Evolutionary conservation across 2,329 filamentous ascomycete species (phyloP), one percentile per base, ranked within the genome.

Genomic region (Sarocladium oryzae): DNA sequence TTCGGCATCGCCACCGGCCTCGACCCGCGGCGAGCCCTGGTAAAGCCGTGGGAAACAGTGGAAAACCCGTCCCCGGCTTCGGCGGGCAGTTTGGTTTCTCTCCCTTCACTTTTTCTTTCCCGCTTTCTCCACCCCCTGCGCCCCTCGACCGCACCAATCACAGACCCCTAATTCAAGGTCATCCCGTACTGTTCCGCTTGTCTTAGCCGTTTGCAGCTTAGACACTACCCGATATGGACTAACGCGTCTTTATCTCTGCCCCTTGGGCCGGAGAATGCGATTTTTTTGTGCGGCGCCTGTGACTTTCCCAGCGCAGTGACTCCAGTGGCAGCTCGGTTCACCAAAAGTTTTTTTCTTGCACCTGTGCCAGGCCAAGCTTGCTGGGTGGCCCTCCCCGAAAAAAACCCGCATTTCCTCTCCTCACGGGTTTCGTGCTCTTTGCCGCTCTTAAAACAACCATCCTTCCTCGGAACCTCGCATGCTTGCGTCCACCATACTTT

Each of bases 331-430:
- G n/a, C 40, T 43, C 40, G 40, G 40, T 23, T 43, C 15, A 28
- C 15, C 40, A 43, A 7, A 30, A 30, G 28, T 30, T 30, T 30
- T 30, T 30, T 30, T 30, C 13, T 13, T 30, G 28, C 28, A 30
- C 7, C 28, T 7, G 7, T 13, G 28, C 28, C 28, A 30, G 28
- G 28, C 28, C 28, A 43, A 43, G 23, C n/a, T 28, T 43, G 33
- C 33, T 23, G 16, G 9, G 8, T 40, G 18, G 43, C 43, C 13
- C 26, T 21, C 52, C 50, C 53, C 51, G 53, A 54, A 54, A 53
- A 53, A 46, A 49, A 53, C 49, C 16, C 30, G 43, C 23, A 30
- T 45, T 48, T 48, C 33, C 28, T 26, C 26, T 33, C 43, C 43
- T 28, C 23, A 43, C 40, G 23, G 23, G 8, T 43, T 43, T 40